These are phyloP conservation scores for Neofusicoccum kwambonambiense DNA, from an alignment of 2,329 filamentous ascomycete genomes.

Conservation along the genomic window DNA sequence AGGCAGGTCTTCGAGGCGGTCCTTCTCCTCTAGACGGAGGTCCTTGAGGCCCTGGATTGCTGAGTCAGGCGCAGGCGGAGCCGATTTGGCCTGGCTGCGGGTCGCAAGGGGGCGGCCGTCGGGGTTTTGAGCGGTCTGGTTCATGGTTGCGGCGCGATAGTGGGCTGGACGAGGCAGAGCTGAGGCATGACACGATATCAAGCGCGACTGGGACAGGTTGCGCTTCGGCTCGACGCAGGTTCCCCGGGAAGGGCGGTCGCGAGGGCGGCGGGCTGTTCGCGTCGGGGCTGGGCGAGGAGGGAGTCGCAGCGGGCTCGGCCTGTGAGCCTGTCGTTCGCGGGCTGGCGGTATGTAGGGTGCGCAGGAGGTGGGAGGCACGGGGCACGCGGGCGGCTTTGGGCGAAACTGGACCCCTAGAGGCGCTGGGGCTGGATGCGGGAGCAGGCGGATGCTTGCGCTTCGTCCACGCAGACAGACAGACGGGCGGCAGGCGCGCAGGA, in stretches of 20 bases:
- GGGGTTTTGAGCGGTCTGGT: background rate
- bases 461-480: background rate
- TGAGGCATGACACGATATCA: constrained; percentile 16
- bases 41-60: constrained; percentile 9
- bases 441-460: background rate
- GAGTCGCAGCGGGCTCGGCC: background rate
- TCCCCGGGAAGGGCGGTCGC: constrained; percentile 5
- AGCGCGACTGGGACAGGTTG: constrained; percentile 14
- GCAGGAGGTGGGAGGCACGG: constrained; percentile 6
- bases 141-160: background rate
- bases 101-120: background rate
- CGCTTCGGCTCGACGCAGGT: background rate
- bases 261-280: background rate
- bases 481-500: background rate
- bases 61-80: constrained; percentile 6
- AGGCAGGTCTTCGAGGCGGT: constrained; percentile 13
- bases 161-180: background rate
- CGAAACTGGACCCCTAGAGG: constrained; percentile 8
- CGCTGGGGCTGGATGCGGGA: background rate
- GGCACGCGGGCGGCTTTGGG: background rate
- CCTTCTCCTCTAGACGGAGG: constrained; percentile 9
- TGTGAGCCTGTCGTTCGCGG: background rate
- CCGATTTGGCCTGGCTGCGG: constrained; percentile 8
- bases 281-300: background rate
- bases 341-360: background rate